Conservation (phyloP, 2,329 filamentous ascomycete species). For the Fusarium clavum region DNA sequence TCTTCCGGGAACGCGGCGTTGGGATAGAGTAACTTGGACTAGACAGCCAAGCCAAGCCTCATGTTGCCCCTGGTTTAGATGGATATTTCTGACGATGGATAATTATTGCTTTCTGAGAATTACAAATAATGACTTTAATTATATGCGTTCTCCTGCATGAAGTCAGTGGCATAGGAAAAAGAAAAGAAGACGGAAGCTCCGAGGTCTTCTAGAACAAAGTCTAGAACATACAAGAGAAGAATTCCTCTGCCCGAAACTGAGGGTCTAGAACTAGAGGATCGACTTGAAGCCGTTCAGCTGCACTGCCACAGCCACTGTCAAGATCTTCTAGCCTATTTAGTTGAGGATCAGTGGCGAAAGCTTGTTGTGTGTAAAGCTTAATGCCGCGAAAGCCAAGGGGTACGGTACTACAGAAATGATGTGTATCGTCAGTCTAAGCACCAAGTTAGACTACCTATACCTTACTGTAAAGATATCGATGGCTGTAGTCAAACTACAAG, state of each 20-base stretch:
- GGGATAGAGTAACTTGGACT: constrained; percentile 1
- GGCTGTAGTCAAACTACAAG: neutral
- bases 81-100: neutral
- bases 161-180: neutral
- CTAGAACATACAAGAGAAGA: constrained; percentile 3
- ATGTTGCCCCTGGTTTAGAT: neutral
- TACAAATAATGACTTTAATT: constrained; percentile 11
- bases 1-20: constrained; percentile 3
- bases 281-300: neutral
- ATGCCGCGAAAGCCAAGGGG: constrained; percentile 17
- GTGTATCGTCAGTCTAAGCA: neutral
- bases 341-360: constrained; percentile 29
- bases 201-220: constrained; percentile 14
- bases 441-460: neutral
- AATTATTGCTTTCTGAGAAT: neutral
- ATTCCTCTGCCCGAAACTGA: neutral
- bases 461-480: neutral
- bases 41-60: neutral
- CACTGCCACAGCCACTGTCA: neutral
- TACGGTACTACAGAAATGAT: neutral
- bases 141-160: neutral
- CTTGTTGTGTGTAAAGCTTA: constrained; percentile 40
- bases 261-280: constrained; percentile 30
- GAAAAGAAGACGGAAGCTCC: neutral
- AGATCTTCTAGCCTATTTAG: neutral